Evolutionary conservation across 2,329 filamentous ascomycete species (phyloP).

Genomic region (Hawksworthiomyces lignivorus): DNA sequence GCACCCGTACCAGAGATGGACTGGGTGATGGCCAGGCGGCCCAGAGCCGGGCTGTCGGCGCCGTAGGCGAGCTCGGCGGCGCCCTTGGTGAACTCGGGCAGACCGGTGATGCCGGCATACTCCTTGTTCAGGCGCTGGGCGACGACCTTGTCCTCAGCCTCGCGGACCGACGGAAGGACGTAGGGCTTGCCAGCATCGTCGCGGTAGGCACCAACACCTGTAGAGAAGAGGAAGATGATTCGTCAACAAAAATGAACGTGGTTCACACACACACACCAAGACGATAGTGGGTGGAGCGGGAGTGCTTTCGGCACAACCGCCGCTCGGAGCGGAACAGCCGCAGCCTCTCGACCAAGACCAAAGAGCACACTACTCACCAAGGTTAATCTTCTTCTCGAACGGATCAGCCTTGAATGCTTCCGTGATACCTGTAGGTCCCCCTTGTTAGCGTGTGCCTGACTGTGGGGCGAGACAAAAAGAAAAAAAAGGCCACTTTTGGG

Average conservation of each 20-base stretch:
- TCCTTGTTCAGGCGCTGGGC: constrained; percentile 82
- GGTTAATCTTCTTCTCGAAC: constrained; percentile 94
- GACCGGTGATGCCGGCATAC: constrained; percentile 94
- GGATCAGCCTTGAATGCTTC: constrained; percentile 98
- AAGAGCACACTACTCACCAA: constrained; percentile 50
- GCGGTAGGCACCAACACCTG: constrained; percentile 93
- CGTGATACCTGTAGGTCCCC: constrained; percentile 65
- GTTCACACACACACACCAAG: constrained; percentile 7
- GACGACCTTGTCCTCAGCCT: constrained; percentile 82
- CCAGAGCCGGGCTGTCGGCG: constrained; percentile 62
- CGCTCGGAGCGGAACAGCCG: too few relatives aligned
- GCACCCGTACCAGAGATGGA: constrained; percentile 97
- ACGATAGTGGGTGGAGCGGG: too few relatives aligned
- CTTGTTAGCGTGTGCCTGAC: too few relatives aligned
- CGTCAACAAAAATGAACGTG: background rate
- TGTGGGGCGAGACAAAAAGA: too few relatives aligned
- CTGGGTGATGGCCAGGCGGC: constrained; percentile 85
- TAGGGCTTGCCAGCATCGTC: constrained; percentile 98
- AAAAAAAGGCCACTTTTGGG: too few relatives aligned
- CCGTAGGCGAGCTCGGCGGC: constrained; percentile 90
- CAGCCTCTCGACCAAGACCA: too few relatives aligned
- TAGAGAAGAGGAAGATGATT: constrained; percentile 4
- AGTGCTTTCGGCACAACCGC: too few relatives aligned
- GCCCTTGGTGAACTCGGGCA: constrained; percentile 87
- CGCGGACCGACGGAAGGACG: constrained; percentile 85